Evolutionary conservation across 1,139 yeast species (phyloP), one percentile per base, ranked within the genome.

Genomic region (Blastobotrys raffinosifermentans): DNA sequence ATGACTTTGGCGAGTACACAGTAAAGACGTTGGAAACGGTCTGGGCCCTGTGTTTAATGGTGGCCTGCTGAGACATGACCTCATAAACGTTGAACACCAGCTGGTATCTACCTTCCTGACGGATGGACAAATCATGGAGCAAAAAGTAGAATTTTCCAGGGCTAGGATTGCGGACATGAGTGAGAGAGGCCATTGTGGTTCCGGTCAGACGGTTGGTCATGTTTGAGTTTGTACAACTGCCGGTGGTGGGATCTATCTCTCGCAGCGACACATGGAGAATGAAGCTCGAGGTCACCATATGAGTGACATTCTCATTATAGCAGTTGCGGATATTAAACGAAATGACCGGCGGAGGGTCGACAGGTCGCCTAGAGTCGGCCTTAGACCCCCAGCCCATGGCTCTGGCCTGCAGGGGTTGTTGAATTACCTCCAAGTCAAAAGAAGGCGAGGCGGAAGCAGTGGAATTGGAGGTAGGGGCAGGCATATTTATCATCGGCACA

Each of bases 1-100:
- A 60, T 31, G 55, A 53, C 40, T 61, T 62, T 18, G 64, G 64
- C 2, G 62, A 52, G 47, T 57, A 60, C 13, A 60, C 65, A 4
- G 57, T 52, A 32, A 60, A 47, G 21, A 51, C 45, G 26, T 51
- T 45, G 6, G 60, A 51, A 32, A 45, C 37, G 11, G 46, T 44
- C 32, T 50, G 53, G 4, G 55, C 57, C 5, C 61, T 48, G 37
- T 43, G 55, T 35, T 29, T 41, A 23, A 51, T 40, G 11, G 23
- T 22, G 10, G 48, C 45, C 9, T 44, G 42, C 11, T 41, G 45
- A 11, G 53, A 40, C 26, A 50, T 40, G 13, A 54, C 47, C 39
- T 57, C 64, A 46, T 49, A 60, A 7, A 58, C 50, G 21, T 51
- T 44, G 36, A 58, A 60, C 22, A 50, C 50, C 21, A 60, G 44